Evolutionary conservation across 441 rosid species (phyloP), one percentile per base, ranked within the genome.

Genomic region (Geranium incanum): DNA sequence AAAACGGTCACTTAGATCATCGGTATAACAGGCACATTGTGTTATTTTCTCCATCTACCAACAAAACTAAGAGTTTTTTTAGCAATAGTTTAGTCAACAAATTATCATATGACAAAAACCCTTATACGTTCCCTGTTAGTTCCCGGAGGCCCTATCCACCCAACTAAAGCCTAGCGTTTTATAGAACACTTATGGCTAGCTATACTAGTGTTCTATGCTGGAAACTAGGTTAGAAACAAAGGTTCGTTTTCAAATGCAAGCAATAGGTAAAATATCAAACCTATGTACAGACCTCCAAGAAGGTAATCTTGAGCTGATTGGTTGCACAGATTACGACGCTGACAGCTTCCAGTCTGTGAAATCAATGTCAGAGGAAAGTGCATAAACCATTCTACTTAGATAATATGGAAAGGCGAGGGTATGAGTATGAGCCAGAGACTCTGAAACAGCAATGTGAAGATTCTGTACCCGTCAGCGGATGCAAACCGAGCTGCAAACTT

Each of bases 271-370:
- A 36, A 68, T 39, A 38, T 36, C 39, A 57, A 59, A 68, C 38
- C 36, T 37, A 12, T 4, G 50, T 43, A 77, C 85, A 80, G 73
- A 91, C 97, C 97, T 94, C 97, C 78, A 93, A 85, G 83, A 91
- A 91, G 72, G 98, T 91, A 81, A 93, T 87, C 86, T 91, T 94
- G 70, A 94, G 95, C 78, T 80, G 86, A 85, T 88, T 91, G 68
- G 97, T 79, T 7, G 96, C 87, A 43, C 87, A 87, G 75, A 89
- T 70, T 33, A 94, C 87, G 66, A 91, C 98, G 65, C 92, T 90
- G 33, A 94, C 52, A 63, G 86, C 91, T 84, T 91, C 99, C 15
- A 81, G 90, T 73, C 99, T 94, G 86, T 75, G 73, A 7, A 41
- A 70, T 68, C 67, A 70, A 73, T 57, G 43, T 21, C 48, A 67